Evolutionary conservation across 1,284 basidiomycete species (phyloP), one percentile per base, ranked within the genome.

Genomic region (Cryptococcus jaspeensis): DNA sequence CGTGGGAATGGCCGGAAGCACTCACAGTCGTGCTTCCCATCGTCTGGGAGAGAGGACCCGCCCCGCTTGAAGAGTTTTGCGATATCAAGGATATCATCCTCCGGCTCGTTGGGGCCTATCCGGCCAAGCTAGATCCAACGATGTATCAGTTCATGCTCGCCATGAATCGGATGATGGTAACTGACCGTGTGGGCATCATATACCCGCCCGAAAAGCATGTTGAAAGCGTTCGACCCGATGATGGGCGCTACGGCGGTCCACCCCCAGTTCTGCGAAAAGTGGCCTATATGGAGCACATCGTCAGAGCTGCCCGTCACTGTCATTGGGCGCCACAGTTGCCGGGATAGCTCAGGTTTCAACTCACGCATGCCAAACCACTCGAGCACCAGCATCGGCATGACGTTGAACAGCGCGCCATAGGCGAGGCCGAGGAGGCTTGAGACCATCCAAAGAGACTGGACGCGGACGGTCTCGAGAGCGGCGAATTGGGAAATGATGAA

Each of bases 291-390:
- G 6, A 38, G 28, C 46, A 36, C 22, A 22, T 20, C 16, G 51
- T 50, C 8, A 50, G 32, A 16, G 49, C 32, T 28, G 32, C 37
- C 18, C 13, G 15, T 23, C 16, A 37, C 20, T 36, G 6, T n/a
- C 16, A 37, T n/a, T 7, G 47, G 6, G 35, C 28, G 5, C 20
- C 5, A n/a, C 4, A 40, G 35, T 6, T 18, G 7, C n/a, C 32
- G 8, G 6, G 6, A 32, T 3, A 13, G 47, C n/a, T 49, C 28
- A 39, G 37, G 18, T n/a, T 5, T 12, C 18, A 28, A 81, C 83
- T 65, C 60, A 84, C 86, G 78, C 71, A 92, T 80, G 6, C 92
- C 91, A 65, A 93, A 94, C 88, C 88, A 92, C 65, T 93, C 92
- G 25, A 93, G 83, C 35, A 84, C 81, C 25, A 93, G 81, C 36